phyloP scores from a whole-genome alignment of 192 early-diverging fungal genomes.

The Backusella luteola region DNA sequence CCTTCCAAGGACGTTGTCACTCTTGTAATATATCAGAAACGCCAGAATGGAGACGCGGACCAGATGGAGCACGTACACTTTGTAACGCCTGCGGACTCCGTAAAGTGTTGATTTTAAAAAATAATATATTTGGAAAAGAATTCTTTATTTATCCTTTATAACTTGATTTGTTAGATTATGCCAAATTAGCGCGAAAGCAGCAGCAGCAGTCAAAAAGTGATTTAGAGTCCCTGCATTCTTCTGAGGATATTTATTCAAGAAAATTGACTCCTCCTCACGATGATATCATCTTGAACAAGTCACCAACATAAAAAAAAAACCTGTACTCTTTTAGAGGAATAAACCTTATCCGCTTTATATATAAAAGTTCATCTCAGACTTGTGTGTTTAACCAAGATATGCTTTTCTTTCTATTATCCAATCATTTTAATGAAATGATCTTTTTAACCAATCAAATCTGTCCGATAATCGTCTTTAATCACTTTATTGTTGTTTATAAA shows the following conservation, averaged over 20 bases:
- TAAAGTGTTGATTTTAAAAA: slow-evolving; percentile 41
- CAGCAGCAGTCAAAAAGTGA: background rate
- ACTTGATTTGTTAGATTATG: slow-evolving; percentile 13
- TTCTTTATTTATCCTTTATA: background rate
- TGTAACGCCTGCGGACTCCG: slow-evolving; percentile 96
- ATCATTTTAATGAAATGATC: background rate
- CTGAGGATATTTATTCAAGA: background rate
- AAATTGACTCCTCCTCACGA: background rate
- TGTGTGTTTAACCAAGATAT: background rate
- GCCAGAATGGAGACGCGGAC: slow-evolving; percentile 94
- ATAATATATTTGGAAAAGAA: background rate
- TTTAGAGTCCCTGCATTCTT: background rate
- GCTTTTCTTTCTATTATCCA: background rate
- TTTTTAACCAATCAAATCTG: background rate
- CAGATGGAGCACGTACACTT: slow-evolving; percentile 86
- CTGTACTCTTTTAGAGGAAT: too few species aligned
- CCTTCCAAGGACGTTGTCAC: slow-evolving; percentile 67
- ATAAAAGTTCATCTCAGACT: background rate
- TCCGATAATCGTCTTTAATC: background rate
- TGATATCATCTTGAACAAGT: background rate
- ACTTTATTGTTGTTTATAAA: background rate
- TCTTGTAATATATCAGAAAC: slow-evolving; percentile 88
- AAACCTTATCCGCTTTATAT: background rate
- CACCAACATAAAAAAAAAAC: background rate
- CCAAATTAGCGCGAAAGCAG: slow-evolving; percentile 16